Base-by-base conservation (phyloP, 345 rosid genomes). In the Heritiera fomes region DNA sequence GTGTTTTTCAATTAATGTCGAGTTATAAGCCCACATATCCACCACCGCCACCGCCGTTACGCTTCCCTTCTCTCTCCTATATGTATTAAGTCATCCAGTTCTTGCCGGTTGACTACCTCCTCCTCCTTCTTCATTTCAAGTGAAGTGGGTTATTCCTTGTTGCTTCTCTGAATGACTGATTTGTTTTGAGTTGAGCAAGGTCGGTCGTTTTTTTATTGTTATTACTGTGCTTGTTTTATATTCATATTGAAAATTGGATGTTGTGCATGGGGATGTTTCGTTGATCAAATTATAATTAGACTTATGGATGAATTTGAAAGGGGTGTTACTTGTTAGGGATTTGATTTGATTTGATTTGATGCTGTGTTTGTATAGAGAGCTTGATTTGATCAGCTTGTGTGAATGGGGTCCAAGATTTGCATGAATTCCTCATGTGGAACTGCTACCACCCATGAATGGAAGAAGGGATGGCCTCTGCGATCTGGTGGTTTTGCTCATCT, bases 381-480 rank as follows among this genome's bases (percentile, higher is more conserved):
- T 46, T 46, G 18, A 72, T 71, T 66, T 15, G 59, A 30, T 15
- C 66, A 49, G 28, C 14, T 76, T 69, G 70, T 73, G 80, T 68
- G 71, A 84, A 93, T 88, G 93, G 91, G 85, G 80, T 77, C 89
- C 82, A 91, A 86, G 93, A 86, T 86, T 82, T 93, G 98, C 93
- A 91, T 89, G 93, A 94, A 92, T 88, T 82, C 86, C 14, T 86
- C 86, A 4, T 92, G 97, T 79, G 82, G 88, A 72, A 77, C 89
- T 23, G 82, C 86, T 7, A 73, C 79, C 23, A 85, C 88, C 77
- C 86, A 41, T 58, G 91, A 92, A 81, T 93, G 98, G 98, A 93
- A 87, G 82, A 89, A 82, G 76, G 98, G 97, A 1, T 95, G 98
- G 98, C 89, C 86, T 79, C 81, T 95, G 86, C 92, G 92, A 90